Base-by-base conservation (phyloP, 2,329 filamentous ascomycete species). In the Colletotrichum filicis region DNA sequence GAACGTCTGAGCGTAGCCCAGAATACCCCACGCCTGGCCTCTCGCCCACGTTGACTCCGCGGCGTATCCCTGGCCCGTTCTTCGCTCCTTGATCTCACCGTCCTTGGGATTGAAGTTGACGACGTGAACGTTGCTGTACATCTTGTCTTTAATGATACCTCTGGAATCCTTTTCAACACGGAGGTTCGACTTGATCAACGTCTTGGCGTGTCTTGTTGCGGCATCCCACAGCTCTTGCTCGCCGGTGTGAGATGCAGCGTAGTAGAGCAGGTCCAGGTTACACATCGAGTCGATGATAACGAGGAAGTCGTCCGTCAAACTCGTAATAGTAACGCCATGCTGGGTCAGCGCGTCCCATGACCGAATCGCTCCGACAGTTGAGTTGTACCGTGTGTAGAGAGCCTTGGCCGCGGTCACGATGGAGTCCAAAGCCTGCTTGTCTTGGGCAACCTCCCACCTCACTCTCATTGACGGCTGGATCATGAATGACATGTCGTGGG, bases 401-500 rank as follows among this genome's bases (percentile, higher is more conserved):
- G 83, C 83, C 30, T 82, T 78, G 0, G 87, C 87, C 0, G 87
- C 87, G 5, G 81, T 83, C 1, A 85, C 73, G 7, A 88, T 80
- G 12, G 82, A 81, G 1, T 83, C 76, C 0, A 86, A 75, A 30
- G 84, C 85, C 26, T 79, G 68, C 2, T 74, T 59, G 55, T 86
- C 83, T 0, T 82, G 80, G 0, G 82, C 81, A 6, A 88, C 78
- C 49, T 88, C 85, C 85, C 86, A 89, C 4, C 85, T 82, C 16
- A 84, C 83, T 49, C 85, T 85, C 64, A 87, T 79, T 1, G 85
- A 84, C 0, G 87, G 87, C 26, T 86, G 83, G 4, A 89, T 85
- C 75, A 89, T 88, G 74, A 89, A 89, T 0, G 85, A 86, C 79
- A 90, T 83, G 61, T 89, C 87, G 67, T 89, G 88, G 0, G 87